Conservation (phyloP, 176 grass and related monocot genomes). For the Bromus sterilis region DNA sequence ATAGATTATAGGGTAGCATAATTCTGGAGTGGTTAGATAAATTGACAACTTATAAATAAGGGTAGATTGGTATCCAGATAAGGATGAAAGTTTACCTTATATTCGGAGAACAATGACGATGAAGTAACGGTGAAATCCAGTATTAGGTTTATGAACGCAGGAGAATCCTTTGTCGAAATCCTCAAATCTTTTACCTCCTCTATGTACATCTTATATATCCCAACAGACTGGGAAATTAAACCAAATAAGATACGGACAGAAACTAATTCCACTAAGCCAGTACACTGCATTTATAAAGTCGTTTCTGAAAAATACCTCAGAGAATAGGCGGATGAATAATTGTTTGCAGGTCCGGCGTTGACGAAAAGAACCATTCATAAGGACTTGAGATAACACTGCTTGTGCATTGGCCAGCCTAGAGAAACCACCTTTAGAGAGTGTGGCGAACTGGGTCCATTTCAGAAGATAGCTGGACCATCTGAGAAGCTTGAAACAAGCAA, state of each 20-base stretch:
- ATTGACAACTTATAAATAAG: background rate
- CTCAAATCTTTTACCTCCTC: constrained; percentile 78
- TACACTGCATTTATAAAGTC: constrained; percentile 10
- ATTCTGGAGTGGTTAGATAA: background rate
- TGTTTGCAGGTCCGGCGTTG: constrained; percentile 39
- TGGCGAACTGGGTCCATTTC: constrained; percentile 70
- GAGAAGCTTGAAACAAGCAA: constrained; percentile 80
- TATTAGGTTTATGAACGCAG: constrained; percentile 67
- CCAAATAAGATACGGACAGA: constrained; percentile 14
- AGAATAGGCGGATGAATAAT: constrained; percentile 54
- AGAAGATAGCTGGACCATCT: constrained; percentile 87
- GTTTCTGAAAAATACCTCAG: constrained; percentile 52
- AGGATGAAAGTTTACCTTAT: constrained; percentile 56
- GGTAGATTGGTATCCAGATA: background rate
- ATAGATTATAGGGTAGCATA: background rate
- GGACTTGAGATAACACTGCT: constrained; percentile 60
- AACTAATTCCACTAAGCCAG: constrained; percentile 9
- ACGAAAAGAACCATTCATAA: constrained; percentile 67
- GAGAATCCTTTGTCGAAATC: constrained; percentile 56
- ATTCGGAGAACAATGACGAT: constrained; percentile 53
- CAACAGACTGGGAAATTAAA: constrained; percentile 48
- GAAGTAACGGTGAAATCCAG: constrained; percentile 57
- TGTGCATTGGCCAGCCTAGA: constrained; percentile 74
- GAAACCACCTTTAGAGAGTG: constrained; percentile 83
- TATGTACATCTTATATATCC: constrained; percentile 76